Evolutionary conservation across 2,329 filamentous ascomycete species (phyloP), one percentile per base, ranked within the genome.

Genomic region (Neonectria coccinea): DNA sequence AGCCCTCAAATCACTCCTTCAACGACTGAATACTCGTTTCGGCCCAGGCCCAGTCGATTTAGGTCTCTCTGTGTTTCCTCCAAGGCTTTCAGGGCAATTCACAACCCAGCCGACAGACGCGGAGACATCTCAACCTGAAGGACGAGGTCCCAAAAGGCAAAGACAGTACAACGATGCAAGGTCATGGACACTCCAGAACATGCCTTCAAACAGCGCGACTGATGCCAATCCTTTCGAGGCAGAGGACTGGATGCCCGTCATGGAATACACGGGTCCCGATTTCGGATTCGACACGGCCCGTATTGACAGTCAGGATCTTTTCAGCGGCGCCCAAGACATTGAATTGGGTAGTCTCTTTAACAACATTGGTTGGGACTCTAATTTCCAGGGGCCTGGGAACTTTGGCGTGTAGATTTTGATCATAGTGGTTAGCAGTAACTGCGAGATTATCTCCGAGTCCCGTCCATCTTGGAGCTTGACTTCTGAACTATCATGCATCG

Each of bases 211-310:
- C 9, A 14, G 27, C n/a, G 27, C 27, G 6, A 16, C 33, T 11
- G 56, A 44, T 25, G 22, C 25, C 2, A 31, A 31, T 18, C 12
- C 18, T 36, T 27, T 57, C 22, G 41, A 54, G 22, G 18, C 39
- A 9, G 57, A 53, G 14, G 54, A 56, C 22, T 61, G 52, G 52
- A 36, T 33, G 25, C 54, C 57, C 3, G 45, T 64, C 16, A 44
- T 60, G 20, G 44, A 60, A n/a, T 64, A 64, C 27, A 64, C 48
- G 11, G 62, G 62, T 0, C 62, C 62, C 5, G 62, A 64, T 22
- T 64, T 64, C 42, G 62, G 62, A 8, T 64, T 64, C 12, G 62
- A 64, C 16, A 29, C 62, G 4, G 48, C 47, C 27, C 27, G 39
- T 9, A n/a, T 61, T 48, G 39, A 45, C 9, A 29, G 45, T 9